Base-by-base conservation (phyloP, 192 early-diverging fungal species). In the Rhizophagus clarus region DNA sequence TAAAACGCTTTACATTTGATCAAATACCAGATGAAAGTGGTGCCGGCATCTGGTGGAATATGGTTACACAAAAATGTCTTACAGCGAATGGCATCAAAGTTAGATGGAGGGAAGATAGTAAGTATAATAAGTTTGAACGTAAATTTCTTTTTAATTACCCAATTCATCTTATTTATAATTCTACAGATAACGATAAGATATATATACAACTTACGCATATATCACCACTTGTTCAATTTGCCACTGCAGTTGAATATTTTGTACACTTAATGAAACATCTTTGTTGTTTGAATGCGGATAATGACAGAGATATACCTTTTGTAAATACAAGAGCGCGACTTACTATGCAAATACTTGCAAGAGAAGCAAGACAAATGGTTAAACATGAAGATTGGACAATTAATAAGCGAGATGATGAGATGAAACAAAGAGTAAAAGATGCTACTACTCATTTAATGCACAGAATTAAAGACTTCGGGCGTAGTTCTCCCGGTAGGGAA, bases 21-120 rank as follows among this genome's bases (percentile, higher is more conserved):
- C 68, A 70, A 70, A 70, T 70, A n/a, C 68, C 68, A 40, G 68
- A 70, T 42, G 68, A 70, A 40, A 70, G 34, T 42, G 68, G 37
- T 37, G 68, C 34, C 6, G 68, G 68, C 24, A 34, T 70, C 45
- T 70, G 68, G 68, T 70, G 68, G 68, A 70, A 70, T 37, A 32
- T 70, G 34, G 10, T 70, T n/a, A 70, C 29, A 22, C 68, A 70
- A 40, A 70, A 70, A 24, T 70, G 68, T 70, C 14, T 70, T 70
- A 70, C 68, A 34, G 37, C 68, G 9, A 70, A 70, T n/a, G 68
- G 68, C 20, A 10, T 70, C 15, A 70, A 70, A 40, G 22, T 70
- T 22, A 31, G 68, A 6, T 70, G 68, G 68, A 42, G 68, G 9
- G 68, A 70, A 70, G 68, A n/a, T 70, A 24, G 37, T 70, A 40